Percentiles rank a stretch among this genome's conserved stretches.
phyloP scores from a whole-genome alignment of 2,329 filamentous ascomycete species.

The Aureobasidium sp. region DNA sequence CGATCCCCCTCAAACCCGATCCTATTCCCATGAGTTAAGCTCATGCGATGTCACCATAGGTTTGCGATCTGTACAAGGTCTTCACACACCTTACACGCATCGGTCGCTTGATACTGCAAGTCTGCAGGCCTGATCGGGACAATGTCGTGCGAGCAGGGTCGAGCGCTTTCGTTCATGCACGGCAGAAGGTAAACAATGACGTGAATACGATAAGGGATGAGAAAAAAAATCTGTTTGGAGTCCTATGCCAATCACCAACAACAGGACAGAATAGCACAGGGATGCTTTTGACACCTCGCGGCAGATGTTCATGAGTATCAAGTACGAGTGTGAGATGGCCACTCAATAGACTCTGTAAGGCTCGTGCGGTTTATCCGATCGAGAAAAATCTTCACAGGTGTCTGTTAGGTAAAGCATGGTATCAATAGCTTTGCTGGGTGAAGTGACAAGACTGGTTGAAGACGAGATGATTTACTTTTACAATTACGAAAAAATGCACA shows the following conservation, averaged over 20 bases:
- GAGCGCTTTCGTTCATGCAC: slow-evolving; percentile 1
- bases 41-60: not conserved
- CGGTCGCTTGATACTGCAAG: not conserved
- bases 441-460: too few species aligned
- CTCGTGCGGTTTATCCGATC: too few species aligned
- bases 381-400: too few species aligned
- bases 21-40: not conserved
- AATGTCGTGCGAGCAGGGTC: not conserved
- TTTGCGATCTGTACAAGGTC: not conserved
- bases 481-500: not conserved
- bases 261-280: too few species aligned
- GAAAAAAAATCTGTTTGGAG: not conserved
- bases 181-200: not conserved
- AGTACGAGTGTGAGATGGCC: too few species aligned
- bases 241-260: too few species aligned
- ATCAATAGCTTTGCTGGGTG: too few species aligned
- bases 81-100: not conserved
- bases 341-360: too few species aligned
- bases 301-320: too few species aligned
- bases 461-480: not conserved
- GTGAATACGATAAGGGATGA: not conserved
- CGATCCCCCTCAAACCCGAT: not conserved
- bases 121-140: not conserved
- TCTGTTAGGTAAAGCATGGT: too few species aligned
- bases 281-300: too few species aligned